These are phyloP conservation scores for Annulohypoxylon stygium DNA, from an alignment of 495 filamentous ascomycete genomes.

Conservation along the genomic window DNA sequence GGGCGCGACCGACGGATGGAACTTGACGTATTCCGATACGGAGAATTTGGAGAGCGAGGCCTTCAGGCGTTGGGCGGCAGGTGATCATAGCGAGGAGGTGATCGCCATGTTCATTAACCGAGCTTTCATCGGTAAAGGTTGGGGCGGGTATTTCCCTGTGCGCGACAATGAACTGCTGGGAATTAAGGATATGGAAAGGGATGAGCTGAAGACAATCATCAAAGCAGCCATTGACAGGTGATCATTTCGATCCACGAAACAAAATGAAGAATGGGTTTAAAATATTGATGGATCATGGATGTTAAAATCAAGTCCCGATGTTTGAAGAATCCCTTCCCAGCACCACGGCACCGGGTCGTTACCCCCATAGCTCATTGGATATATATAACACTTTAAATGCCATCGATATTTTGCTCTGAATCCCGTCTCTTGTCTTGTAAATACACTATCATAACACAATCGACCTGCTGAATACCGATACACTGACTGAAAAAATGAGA, in stretches of 20 bases:
- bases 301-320: conserved; percentile 18
- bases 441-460: conserved; percentile 25
- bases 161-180: conserved; percentile 44
- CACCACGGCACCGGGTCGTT: conserved; percentile 31
- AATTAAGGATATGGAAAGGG: conserved; percentile 39
- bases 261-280: conserved; percentile 29
- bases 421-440: conserved; percentile 7
- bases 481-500: conserved; percentile 29
- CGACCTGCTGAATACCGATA: conserved; percentile 1
- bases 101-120: conserved; percentile 48
- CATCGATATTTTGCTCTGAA: neutral
- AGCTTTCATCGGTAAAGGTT: conserved; percentile 45
- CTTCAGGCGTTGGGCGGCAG: conserved; percentile 40
- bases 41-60: conserved; percentile 43
- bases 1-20: conserved; percentile 40
- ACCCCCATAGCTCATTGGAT: conserved; percentile 2
- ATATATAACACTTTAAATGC: conserved; percentile 26
- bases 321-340: conserved; percentile 23
- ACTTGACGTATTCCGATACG: conserved; percentile 42
- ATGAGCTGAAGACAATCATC: conserved; percentile 43
- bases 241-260: conserved; percentile 14
- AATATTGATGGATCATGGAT: conserved; percentile 17
- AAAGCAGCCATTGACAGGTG: conserved; percentile 41
- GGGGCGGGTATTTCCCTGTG: conserved; percentile 46
- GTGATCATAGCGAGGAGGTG: conserved; percentile 48